Base-by-base conservation (phyloP, 2,329 filamentous ascomycete species). In the Penicillium sp. region DNA sequence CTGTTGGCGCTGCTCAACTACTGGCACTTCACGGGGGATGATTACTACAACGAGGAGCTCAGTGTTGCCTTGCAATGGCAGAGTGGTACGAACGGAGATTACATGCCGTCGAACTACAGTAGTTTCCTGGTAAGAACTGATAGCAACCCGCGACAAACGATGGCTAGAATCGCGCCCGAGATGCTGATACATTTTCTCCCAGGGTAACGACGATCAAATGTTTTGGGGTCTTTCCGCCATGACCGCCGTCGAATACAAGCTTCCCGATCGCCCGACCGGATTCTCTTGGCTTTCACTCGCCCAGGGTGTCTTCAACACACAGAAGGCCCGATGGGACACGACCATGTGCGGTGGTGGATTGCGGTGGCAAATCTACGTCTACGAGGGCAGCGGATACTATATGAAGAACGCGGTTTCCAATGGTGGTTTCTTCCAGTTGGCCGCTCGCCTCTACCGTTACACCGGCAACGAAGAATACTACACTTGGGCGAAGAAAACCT, bases 371-470 rank as follows among this genome's bases (percentile, higher is more conserved):
- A 91, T 96, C 64, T 93, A 88, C 71, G 77, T 82, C 1, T 84
- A 83, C 65, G 93, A 96, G 70, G 93, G 95, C 70, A 86, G 86
- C 60, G 91, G 91, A 14, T 87, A 92, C 71, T 82, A 86, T 68
- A 95, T 96, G 82, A 95, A 93, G 76, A 93, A 93, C 77, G 83
- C 87, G 16, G 85, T 93, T 65, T 87, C 87, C 59, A 95, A 95
- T 72, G 90, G 90, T 43, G 87, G 87, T n/a, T 86, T 95, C 70
- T 93, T 96, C 74, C 88, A 93, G 67, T 81, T 96, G 13, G 87
- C 88, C 4, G 90, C 91, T 1, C 87, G 90, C 19, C 81, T 93
- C 14, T 89, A 87, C 26, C 84, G 87, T 47, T 78, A 77, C 56
- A 90, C 88, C 0, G 77, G 77, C 21, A 89, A 91, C 65, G 66